Base-by-base conservation (phyloP, 768 basidiomycete species). In the Russula earlei region DNA sequence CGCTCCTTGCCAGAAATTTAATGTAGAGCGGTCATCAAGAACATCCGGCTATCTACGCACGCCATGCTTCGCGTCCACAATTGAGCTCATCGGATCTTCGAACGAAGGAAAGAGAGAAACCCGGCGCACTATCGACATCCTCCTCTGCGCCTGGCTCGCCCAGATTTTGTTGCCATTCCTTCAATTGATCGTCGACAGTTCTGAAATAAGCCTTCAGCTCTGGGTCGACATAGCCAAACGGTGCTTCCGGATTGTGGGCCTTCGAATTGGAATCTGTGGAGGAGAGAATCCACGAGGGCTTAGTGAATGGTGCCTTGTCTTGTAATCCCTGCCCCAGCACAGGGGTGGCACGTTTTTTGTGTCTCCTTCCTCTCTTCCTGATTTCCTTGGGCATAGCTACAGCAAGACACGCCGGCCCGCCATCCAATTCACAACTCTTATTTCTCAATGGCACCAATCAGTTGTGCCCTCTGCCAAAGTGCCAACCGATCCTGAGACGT, bases 201-300 rank as follows among this genome's bases (percentile, higher is more conserved):
- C 86, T 74, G 64, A 96, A 95, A 70, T 97, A 97, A 1, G 91
- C 89, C 68, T 95, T 95, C 29, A 95, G 75, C 65, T 95, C 93
- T 19, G 80, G 78, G 62, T 95, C 92, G 9, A 95, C 82, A 57
- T 83, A 86, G 55, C 92, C 94, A 67, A 93, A 96, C 2, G 93
- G 92, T 42, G 87, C 86, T 57, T 90, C 88, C 15, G 67, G 66
- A 64, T 83, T 75, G 51, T 70, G 53, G 49, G 77, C 75, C 37
- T 72, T 69, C 5, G 62, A 57, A n/a, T 67, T 53, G 31, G 68
- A n/a, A n/a, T n/a, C 29, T 10, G 29, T 31, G 67, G 69, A 17
- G 74, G 65, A 10, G 29, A 80, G 72, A 49, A 89, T 87, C 87
- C 87, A 90, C 4, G 86, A 83, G 15, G 87, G 87, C 54, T 75